phyloP scores from a whole-genome alignment of 1,139 yeast species.

The Debaryomycetaceae sp. region DNA sequence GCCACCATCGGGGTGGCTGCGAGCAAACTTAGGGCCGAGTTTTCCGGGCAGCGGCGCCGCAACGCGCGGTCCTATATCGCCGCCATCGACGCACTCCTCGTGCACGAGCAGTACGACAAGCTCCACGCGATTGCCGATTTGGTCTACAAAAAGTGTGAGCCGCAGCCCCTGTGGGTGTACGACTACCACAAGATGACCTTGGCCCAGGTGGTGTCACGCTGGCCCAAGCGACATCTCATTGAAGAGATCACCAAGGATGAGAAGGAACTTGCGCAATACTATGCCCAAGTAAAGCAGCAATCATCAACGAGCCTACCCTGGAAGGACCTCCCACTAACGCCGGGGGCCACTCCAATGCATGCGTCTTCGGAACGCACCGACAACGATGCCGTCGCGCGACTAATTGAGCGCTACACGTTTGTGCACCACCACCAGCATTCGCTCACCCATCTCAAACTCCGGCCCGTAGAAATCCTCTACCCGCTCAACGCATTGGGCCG shows the following conservation, averaged over 20 bases:
- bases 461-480: conserved; percentile 30
- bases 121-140: conserved; percentile 25
- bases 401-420: conserved; percentile 21
- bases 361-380: background rate
- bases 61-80: conserved; percentile 4
- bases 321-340: background rate
- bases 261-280: conserved; percentile 3
- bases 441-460: conserved; percentile 22
- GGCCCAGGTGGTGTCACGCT: conserved; percentile 14
- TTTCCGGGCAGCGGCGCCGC: background rate
- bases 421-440: conserved; percentile 14
- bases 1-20: conserved; percentile 4
- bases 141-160: conserved; percentile 19
- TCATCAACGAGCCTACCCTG: too few species aligned
- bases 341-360: background rate
- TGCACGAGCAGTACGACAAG: conserved; percentile 23
- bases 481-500: conserved; percentile 29
- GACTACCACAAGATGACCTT: conserved; percentile 19
- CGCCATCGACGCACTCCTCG: conserved; percentile 24
- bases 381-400: conserved; percentile 6
- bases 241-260: conserved; percentile 23
- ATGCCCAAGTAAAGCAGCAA: background rate
- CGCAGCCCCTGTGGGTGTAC: conserved; percentile 17
- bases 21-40: conserved; percentile 3
- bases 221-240: conserved; percentile 38